phyloP scores from a whole-genome alignment of 257 asterid species.

The Fraxinus anomala region DNA sequence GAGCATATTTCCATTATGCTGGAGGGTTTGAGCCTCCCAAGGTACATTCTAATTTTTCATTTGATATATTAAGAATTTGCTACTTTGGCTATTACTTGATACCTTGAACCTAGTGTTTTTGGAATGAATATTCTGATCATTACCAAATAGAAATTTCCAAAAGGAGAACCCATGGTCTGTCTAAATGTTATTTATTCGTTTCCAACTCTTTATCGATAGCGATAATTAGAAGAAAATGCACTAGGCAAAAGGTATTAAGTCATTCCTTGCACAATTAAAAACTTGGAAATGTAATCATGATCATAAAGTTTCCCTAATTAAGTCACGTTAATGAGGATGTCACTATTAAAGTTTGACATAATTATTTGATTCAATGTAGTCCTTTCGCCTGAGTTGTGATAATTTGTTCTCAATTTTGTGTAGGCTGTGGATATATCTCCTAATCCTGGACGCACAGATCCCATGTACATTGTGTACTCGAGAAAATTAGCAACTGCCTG shows the following conservation, averaged over 20 bases:
- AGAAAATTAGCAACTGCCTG: conserved; percentile 68
- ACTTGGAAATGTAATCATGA: neutral
- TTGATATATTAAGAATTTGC: conserved; percentile 9
- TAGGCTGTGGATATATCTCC: conserved; percentile 94
- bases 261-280: neutral
- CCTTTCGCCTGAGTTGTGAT: neutral
- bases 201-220: neutral
- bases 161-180: neutral
- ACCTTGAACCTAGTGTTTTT: neutral
- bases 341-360: no score
- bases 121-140: neutral
- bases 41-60: conserved; percentile 42
- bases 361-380: neutral
- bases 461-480: conserved; percentile 79
- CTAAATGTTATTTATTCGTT: neutral
- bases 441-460: conserved; percentile 85
- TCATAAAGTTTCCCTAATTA: no score
- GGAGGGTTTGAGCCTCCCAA: conserved; percentile 96
- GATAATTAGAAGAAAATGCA: neutral
- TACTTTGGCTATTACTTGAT: neutral
- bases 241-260: neutral
- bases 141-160: neutral
- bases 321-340: no score
- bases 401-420: neutral
- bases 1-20: conserved; percentile 93